These are phyloP conservation scores for Azolla pinnata DNA, from an alignment of 75 land plant genomes.

Conservation along the genomic window DNA sequence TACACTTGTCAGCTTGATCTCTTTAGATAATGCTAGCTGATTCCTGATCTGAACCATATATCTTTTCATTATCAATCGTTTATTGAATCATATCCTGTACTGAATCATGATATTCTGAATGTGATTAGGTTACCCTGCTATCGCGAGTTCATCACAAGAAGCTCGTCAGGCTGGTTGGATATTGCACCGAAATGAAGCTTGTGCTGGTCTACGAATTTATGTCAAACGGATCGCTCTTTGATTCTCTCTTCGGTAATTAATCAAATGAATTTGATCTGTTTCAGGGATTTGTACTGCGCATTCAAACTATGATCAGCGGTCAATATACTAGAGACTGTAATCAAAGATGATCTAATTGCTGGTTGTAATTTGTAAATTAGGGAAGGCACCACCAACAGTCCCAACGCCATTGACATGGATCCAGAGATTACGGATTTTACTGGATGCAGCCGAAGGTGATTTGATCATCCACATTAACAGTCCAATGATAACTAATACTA, in stretches of 20 bases:
- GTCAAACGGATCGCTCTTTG: not conserved
- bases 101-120: too few relatives aligned
- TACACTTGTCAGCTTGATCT: too few relatives aligned
- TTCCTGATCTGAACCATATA: too few relatives aligned
- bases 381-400: not conserved
- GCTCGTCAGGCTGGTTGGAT: not conserved
- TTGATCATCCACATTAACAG: not conserved
- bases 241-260: not conserved
- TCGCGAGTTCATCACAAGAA: not conserved
- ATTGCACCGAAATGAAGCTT: not conserved
- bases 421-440: conserved; percentile 6
- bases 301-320: not conserved
- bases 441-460: conserved; percentile 15
- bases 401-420: conserved; percentile 8
- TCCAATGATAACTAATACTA: not conserved
- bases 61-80: too few relatives aligned
- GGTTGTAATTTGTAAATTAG: too few relatives aligned
- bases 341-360: too few relatives aligned
- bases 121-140: not conserved
- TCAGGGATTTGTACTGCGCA: not conserved
- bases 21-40: too few relatives aligned
- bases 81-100: too few relatives aligned
- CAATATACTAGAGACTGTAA: not conserved
- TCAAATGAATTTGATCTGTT: not conserved
- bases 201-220: not conserved